Evolutionary conservation across 2,329 filamentous ascomycete genomes (phyloP).

Genomic region (Colletotrichum sp.): DNA sequence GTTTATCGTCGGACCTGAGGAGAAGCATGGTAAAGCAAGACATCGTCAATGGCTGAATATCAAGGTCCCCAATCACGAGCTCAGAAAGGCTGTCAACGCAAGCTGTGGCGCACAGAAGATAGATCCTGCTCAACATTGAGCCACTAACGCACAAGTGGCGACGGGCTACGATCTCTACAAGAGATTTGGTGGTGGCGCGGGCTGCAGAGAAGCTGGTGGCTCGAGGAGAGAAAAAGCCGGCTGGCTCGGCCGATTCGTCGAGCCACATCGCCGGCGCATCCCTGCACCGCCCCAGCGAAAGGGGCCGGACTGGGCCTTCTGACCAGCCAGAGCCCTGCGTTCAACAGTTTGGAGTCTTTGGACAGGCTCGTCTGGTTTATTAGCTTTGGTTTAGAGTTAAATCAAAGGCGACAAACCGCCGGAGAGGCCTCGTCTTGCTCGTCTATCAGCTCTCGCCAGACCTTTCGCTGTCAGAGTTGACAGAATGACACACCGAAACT

Average conservation of each 20-base stretch:
- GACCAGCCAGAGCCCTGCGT: not conserved
- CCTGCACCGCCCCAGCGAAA: slow-evolving; percentile 12
- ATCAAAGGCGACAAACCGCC: not conserved
- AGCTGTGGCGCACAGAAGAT: not conserved
- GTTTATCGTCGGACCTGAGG: not conserved
- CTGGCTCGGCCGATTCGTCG: slow-evolving; percentile 13
- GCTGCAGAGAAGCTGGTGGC: not conserved
- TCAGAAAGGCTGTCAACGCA: not conserved
- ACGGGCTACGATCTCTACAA: not conserved
- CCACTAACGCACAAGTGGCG: not conserved
- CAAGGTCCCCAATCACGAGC: not conserved
- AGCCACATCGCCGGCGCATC: not conserved
- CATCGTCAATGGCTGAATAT: not conserved
- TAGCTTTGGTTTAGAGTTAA: slow-evolving; percentile 9
- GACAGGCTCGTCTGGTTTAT: not conserved
- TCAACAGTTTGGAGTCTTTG: not conserved
- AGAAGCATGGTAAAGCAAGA: not conserved
- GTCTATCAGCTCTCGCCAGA: not conserved
- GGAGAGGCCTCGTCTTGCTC: not conserved
- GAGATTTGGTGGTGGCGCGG: not conserved
- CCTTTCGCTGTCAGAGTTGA: not conserved
- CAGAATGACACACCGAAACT: not conserved
- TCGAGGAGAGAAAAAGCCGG: not conserved
- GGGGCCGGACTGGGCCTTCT: not conserved
- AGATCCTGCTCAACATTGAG: not conserved